A percentile compares a stretch with the other conserved stretches of the same genome.
Conservation (phyloP, 257 asterid species). For the Petrea volubilis region DNA sequence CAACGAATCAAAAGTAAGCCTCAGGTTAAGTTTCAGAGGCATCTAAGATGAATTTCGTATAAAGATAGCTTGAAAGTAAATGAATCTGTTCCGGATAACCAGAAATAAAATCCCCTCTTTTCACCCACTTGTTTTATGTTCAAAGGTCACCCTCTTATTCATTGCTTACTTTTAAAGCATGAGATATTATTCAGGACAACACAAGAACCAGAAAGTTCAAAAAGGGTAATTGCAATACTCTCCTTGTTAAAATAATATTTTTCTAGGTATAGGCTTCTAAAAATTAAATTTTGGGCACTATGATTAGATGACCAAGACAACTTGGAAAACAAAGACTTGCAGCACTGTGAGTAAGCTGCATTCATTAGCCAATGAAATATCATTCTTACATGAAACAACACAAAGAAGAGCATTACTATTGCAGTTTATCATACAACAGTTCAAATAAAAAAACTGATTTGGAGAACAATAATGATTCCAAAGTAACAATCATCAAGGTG, state of each 20-base stretch:
- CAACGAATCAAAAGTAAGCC: constrained; percentile 4
- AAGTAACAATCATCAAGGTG: constrained; percentile 14
- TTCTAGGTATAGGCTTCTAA: constrained; percentile 7
- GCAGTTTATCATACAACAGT: constrained; percentile 10
- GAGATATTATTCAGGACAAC: constrained; percentile 7
- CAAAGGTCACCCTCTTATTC: not conserved
- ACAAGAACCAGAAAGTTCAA: not conserved
- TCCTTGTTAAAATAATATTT: not conserved
- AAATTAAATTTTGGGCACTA: not conserved
- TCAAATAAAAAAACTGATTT: constrained; percentile 5
- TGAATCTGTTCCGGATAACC: constrained; percentile 3
- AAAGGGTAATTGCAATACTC: constrained; percentile 1
- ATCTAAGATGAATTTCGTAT: not conserved
- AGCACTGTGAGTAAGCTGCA: constrained; percentile 8
- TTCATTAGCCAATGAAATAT: constrained; percentile 2
- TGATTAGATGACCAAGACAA: not conserved
- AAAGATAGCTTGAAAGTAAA: constrained; percentile 11
- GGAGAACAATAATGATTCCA: constrained; percentile 8
- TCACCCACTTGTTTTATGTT: not conserved
- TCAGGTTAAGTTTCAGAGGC: not conserved
- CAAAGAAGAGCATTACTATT: not conserved
- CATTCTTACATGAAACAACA: not conserved
- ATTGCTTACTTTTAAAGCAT: constrained; percentile 9
- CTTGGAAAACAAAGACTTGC: not conserved
- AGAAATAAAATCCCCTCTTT: constrained; percentile 1